phyloP scores from a whole-genome alignment of 129 eudicot genomes.

The Lactuca saligna region DNA sequence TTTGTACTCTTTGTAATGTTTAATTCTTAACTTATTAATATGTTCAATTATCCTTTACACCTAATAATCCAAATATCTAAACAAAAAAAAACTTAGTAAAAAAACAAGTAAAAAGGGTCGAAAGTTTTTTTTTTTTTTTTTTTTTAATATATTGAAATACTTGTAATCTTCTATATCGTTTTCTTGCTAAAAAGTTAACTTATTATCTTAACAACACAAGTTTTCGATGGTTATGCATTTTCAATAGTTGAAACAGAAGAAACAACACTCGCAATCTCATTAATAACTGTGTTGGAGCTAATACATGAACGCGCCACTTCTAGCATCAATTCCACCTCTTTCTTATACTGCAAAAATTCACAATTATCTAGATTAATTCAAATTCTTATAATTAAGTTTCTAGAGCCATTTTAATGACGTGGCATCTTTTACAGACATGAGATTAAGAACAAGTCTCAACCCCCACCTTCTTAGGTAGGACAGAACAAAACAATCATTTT shows the following conservation, averaged over 20 bases:
- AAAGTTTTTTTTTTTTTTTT: background rate
- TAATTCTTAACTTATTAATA: too few species aligned
- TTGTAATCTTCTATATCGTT: background rate
- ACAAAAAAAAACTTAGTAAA: background rate
- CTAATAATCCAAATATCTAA: background rate
- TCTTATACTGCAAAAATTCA: conserved; percentile 65
- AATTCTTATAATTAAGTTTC: background rate
- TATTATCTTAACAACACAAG: background rate
- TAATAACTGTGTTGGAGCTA: conserved; percentile 38
- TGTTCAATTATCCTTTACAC: background rate
- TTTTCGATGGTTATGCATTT: conserved; percentile 26
- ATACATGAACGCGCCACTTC: conserved; percentile 63
- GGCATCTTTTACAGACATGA: background rate
- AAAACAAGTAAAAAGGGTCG: background rate
- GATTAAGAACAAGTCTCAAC: too few species aligned
- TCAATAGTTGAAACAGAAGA: conserved; percentile 26
- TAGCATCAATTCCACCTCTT: conserved; percentile 78
- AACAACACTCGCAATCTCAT: conserved; percentile 31
- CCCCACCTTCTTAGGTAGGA: too few species aligned
- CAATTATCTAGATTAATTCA: background rate
- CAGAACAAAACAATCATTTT: too few species aligned
- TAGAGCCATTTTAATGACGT: too few species aligned
- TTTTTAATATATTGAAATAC: too few species aligned
- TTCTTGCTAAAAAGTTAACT: too few species aligned
- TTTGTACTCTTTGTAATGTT: too few species aligned